Conservation (phyloP, 305 asterid genomes). For the Solanum hybrid region DNA sequence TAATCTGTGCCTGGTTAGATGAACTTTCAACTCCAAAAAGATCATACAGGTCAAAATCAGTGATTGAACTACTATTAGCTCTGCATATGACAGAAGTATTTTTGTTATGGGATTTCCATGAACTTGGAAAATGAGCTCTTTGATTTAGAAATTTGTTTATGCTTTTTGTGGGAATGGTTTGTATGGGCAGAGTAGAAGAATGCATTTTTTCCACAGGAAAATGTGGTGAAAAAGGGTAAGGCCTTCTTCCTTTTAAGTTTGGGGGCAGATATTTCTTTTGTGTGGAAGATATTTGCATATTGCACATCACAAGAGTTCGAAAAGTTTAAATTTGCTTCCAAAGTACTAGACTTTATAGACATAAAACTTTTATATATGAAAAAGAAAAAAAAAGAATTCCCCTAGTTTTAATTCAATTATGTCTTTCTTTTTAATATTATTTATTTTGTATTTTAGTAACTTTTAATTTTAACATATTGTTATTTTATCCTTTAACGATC, state of each 20-base stretch:
- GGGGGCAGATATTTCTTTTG: not conserved
- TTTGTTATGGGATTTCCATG: constrained; percentile 8
- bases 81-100: constrained; percentile 20
- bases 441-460: not conserved
- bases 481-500: not conserved
- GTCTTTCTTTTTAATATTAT: not conserved
- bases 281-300: not conserved
- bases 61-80: constrained; percentile 29
- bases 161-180: constrained; percentile 1
- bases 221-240: not conserved
- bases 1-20: constrained; percentile 48
- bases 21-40: constrained; percentile 70
- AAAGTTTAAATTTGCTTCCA: not conserved
- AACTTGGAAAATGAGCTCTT: not conserved
- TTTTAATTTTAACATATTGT: not conserved
- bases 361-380: not conserved
- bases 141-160: constrained; percentile 11
- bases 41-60: constrained; percentile 75
- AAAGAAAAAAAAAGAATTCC: not conserved
- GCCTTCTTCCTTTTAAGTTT: not conserved
- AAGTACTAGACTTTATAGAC: not conserved
- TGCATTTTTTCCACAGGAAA: constrained; percentile 14
- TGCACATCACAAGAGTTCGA: not conserved
- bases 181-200: constrained; percentile 17
- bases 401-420: not conserved